These are phyloP conservation scores for Hordeum pubiflorum DNA, from an alignment of 202 grass and related monocot genomes.

Conservation along the genomic window DNA sequence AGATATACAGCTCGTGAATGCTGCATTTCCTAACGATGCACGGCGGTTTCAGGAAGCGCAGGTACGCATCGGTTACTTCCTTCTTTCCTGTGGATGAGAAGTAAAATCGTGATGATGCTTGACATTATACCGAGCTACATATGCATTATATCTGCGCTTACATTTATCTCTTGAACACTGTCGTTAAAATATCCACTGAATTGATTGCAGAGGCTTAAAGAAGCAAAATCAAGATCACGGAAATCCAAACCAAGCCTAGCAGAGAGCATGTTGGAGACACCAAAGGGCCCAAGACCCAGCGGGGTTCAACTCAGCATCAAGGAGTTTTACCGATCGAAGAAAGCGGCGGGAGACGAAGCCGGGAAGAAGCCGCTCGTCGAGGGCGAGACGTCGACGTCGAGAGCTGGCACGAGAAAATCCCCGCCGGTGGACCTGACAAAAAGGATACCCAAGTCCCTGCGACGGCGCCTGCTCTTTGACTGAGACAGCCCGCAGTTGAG, in stretches of 20 bases:
- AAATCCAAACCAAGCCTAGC: constrained; percentile 43
- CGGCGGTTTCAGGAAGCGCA: constrained; percentile 53
- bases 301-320: constrained; percentile 73
- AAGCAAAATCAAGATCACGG: constrained; percentile 42
- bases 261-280: not conserved
- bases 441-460: constrained; percentile 41
- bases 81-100: not conserved
- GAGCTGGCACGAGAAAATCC: constrained; percentile 32
- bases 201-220: constrained; percentile 60
- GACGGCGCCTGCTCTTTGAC: constrained; percentile 61
- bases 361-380: constrained; percentile 28
- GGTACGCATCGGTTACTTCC: constrained; percentile 25
- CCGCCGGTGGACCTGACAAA: constrained; percentile 37
- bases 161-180: not conserved
- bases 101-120: not conserved
- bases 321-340: constrained; percentile 63
- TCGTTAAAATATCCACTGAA: not conserved
- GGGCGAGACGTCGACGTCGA: not conserved
- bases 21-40: constrained; percentile 75
- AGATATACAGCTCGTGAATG: constrained; percentile 76
- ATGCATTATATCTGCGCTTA: not conserved
- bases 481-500: not conserved
- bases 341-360: constrained; percentile 22
- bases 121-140: not conserved
- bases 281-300: constrained; percentile 27